Base-by-base conservation (phyloP, 192 early-diverging fungal genomes). In the Backusella macrospora region DNA sequence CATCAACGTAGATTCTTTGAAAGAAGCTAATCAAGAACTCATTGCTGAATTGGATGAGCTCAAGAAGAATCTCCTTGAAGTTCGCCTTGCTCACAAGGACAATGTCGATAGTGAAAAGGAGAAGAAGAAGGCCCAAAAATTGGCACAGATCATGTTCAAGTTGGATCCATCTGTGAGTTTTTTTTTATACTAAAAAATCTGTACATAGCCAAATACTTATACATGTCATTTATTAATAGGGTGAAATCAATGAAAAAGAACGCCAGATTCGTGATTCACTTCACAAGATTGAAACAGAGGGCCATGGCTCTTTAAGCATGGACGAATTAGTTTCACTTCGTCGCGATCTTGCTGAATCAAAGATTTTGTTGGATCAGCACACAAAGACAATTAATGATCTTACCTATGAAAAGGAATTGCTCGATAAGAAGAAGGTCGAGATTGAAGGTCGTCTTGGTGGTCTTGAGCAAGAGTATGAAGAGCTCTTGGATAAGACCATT, bases 1-100 rank as follows among this genome's bases (percentile, higher is more conserved):
- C 68, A 95, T 99, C 69, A 94, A 88, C 29, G 84, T 98, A 6
- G 97, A 99, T 44, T 91, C 89, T 76, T 78, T 97, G 43, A 94
- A 92, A 63, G 96, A 98, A 73, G 89, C 88, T 23, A 96, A 97
- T 75, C 74, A 79, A 43, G 96, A 98, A 65, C 83, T 96, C 29
- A 82, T 81, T 40, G 82, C 80, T 48, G 92, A 96, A 75, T 80
- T 98, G 14, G 93, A 96, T 6, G 85, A 86, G 49, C 86, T 89
- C 77, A 95, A 92, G 89, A 89, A 90, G 62, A 78, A 84, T 65
- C 48, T 93, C 37, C 68, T 80, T 55, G 86, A 89, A 74, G 78
- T 90, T 59, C 77, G 83, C 12, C 75, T 76, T 29, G 80, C 87
- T 14, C 86, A 87, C 52, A 87, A 87, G 73, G 82, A 85, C 65